These are phyloP conservation scores for Crithidia expoeki DNA, from an alignment of 208 protist genomes.

Conservation along the genomic window DNA sequence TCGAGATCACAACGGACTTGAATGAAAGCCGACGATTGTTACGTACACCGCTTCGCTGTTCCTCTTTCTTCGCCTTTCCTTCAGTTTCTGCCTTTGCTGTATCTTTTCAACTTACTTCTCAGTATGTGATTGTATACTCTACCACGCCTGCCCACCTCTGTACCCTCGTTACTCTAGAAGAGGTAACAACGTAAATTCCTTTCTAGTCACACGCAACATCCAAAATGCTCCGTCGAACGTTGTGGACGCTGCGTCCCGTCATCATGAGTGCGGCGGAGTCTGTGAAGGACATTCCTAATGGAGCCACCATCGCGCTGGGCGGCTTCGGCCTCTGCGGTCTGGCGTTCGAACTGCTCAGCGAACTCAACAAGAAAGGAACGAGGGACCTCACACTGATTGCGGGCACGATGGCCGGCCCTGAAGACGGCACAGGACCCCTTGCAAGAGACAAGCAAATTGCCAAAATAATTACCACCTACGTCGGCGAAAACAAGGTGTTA, in stretches of 20 bases:
- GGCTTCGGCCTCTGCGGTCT: slow-evolving; percentile 94
- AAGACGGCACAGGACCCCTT: slow-evolving; percentile 87
- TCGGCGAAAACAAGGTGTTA: slow-evolving; percentile 95
- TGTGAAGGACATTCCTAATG: slow-evolving; percentile 49
- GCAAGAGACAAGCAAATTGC: slow-evolving; percentile 76
- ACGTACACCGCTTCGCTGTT: too few relatives aligned
- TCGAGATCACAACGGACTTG: too few relatives aligned
- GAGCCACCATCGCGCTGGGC: slow-evolving; percentile 67
- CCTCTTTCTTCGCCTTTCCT: too few relatives aligned
- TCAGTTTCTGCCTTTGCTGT: too few relatives aligned
- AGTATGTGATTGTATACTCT: too few relatives aligned
- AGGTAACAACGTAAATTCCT: not conserved
- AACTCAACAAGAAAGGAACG: slow-evolving; percentile 43
- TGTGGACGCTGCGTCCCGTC: slow-evolving; percentile 4
- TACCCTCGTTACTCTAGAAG: too few relatives aligned
- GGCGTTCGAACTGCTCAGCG: slow-evolving; percentile 84
- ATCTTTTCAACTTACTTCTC: too few relatives aligned
- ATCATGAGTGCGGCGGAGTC: slow-evolving; percentile 53
- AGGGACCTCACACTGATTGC: slow-evolving; percentile 88
- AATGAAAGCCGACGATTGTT: too few relatives aligned
- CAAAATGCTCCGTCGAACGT: slow-evolving; percentile 31
- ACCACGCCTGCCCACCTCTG: too few relatives aligned
- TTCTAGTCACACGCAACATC: slow-evolving; percentile 24
- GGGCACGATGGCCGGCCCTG: slow-evolving; percentile 87
- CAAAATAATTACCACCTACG: slow-evolving; percentile 89